Evolutionary conservation across 2,329 filamentous ascomycete species (phyloP).

Genomic region (Sphaceloma murrayae): DNA sequence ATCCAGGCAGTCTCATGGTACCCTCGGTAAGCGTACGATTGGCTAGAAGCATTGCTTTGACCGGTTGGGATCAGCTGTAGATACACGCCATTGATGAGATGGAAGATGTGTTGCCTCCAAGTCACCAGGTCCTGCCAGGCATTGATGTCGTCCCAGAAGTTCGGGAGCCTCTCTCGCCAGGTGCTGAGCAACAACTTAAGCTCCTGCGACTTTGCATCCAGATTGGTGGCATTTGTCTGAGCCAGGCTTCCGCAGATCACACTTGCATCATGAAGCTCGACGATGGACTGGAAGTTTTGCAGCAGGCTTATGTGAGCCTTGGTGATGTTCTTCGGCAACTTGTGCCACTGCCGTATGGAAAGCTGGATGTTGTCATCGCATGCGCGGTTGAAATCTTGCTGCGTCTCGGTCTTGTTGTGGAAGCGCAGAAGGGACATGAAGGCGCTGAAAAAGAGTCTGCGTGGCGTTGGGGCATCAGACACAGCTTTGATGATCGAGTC

Average conservation of each 20-base stretch:
- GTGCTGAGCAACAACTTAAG: conserved; percentile 87
- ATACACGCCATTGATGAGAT: conserved; percentile 91
- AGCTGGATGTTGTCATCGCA: conserved; percentile 97
- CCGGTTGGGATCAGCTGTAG: conserved; percentile 69
- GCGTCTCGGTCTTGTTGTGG: conserved; percentile 75
- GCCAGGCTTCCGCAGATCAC: conserved; percentile 89
- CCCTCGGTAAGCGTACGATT: conserved; percentile 90
- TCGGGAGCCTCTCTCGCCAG: conserved; percentile 91
- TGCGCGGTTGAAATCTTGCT: conserved; percentile 73
- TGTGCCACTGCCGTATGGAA: conserved; percentile 97
- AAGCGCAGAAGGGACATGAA: conserved; percentile 96
- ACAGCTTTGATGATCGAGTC: conserved; percentile 93
- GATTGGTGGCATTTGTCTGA: conserved; percentile 70
- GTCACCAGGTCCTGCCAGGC: conserved; percentile 99
- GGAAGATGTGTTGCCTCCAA: conserved; percentile 98
- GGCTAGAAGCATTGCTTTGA: conserved; percentile 67
- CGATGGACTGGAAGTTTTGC: conserved; percentile 95
- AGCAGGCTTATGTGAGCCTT: conserved; percentile 90
- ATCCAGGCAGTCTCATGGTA: conserved; percentile 99
- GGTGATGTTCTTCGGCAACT: conserved; percentile 85
- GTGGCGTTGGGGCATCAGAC: conserved; percentile 90
- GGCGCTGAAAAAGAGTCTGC: conserved; percentile 92
- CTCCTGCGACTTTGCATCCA: conserved; percentile 91
- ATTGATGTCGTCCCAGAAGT: conserved; percentile 99
- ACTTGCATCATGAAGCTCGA: conserved; percentile 94